Evolutionary conservation across 2,329 filamentous ascomycete genomes (phyloP).

Genomic region (Ophiostoma ulmi): DNA sequence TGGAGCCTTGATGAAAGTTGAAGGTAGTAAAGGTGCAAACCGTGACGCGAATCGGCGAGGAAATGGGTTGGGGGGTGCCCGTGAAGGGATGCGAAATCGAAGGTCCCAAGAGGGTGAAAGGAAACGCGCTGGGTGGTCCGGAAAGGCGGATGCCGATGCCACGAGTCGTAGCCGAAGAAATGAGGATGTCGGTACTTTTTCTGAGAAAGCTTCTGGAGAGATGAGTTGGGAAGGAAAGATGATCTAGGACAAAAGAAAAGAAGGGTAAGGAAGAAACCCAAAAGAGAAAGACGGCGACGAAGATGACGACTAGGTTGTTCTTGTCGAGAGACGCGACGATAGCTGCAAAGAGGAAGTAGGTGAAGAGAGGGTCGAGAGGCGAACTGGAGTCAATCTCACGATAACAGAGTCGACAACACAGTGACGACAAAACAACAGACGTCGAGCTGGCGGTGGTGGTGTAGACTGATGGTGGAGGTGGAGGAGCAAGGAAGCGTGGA

Average conservation of each 20-base stretch:
- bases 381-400: neutral
- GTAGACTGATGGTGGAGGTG: neutral
- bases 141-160: neutral
- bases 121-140: neutral
- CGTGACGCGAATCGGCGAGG: neutral
- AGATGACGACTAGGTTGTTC: neutral
- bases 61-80: neutral
- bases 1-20: neutral
- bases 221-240: neutral
- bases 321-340: neutral
- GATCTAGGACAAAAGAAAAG: constrained; percentile 2
- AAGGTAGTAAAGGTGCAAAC: neutral
- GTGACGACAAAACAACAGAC: constrained; percentile 1
- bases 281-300: neutral
- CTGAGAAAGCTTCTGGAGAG: neutral
- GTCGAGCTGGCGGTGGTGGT: constrained; percentile 9
- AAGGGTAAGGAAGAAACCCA: neutral
- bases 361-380: neutral
- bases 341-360: neutral
- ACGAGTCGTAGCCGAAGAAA: neutral
- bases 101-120: neutral
- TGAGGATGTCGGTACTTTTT: neutral
- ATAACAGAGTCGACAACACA: neutral
- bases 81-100: neutral
- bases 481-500: constrained; percentile 11